Conservation (phyloP, 2,329 filamentous ascomycete species). For the Monilinia fructigena region DNA sequence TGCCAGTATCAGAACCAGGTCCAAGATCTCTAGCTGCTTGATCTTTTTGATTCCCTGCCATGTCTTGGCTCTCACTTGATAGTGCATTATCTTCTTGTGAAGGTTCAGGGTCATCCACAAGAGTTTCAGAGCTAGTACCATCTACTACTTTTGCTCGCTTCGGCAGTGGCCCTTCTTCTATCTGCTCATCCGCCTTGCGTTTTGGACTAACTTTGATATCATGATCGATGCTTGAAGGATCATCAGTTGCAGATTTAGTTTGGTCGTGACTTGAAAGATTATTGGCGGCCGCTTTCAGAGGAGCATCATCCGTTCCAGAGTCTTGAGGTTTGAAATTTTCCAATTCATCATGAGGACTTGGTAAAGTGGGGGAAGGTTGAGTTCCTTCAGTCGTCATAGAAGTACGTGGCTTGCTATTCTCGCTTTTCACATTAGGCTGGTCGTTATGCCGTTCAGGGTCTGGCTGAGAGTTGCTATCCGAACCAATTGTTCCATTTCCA, state of each 20-base stretch:
- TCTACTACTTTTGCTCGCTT: conserved; percentile 17
- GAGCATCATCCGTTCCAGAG: conserved; percentile 31
- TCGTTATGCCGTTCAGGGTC: not conserved
- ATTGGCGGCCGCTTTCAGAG: conserved; percentile 35
- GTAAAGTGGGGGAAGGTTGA: not conserved
- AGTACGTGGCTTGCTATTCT: not conserved
- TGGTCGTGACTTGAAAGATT: conserved; percentile 33
- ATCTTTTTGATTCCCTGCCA: not conserved
- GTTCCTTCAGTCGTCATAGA: conserved; percentile 6
- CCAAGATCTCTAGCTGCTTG: not conserved
- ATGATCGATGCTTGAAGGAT: conserved; percentile 2
- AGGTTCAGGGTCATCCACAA: not conserved
- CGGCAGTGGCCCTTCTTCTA: conserved; percentile 5
- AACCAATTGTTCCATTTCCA: conserved; percentile 17
- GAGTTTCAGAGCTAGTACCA: not conserved
- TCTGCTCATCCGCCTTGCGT: conserved; percentile 21
- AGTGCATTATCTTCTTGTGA: not conserved
- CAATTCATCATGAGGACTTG: too few species aligned
- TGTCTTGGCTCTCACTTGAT: not conserved
- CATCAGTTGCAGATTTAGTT: conserved; percentile 15
- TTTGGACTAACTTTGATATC: conserved; percentile 19
- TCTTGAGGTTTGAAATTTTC: too few species aligned
- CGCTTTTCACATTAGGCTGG: conserved; percentile 27
- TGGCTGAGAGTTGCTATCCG: conserved; percentile 20
- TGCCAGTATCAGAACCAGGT: not conserved